These are phyloP conservation scores for Ramularia collo-cygni DNA, from an alignment of 2,329 filamentous ascomycete genomes.

Conservation along the genomic window DNA sequence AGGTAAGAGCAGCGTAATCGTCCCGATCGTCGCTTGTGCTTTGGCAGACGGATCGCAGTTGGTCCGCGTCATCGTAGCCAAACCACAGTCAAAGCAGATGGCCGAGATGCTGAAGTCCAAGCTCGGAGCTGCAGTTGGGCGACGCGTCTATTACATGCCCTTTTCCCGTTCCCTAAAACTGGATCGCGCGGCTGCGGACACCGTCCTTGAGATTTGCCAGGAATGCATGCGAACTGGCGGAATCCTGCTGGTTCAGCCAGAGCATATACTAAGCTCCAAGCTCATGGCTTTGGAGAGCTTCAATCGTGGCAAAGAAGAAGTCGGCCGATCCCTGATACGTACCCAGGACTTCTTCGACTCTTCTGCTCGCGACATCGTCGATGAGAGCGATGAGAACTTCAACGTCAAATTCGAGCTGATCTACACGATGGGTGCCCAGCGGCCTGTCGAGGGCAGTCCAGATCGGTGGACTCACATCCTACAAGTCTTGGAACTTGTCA, in stretches of 20 bases:
- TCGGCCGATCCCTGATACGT: slow-evolving; percentile 44
- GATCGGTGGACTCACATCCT: slow-evolving; percentile 35
- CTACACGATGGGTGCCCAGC: slow-evolving; percentile 39
- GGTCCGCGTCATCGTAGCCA: slow-evolving; percentile 50
- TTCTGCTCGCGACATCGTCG: slow-evolving; percentile 53
- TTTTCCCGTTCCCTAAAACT: slow-evolving; percentile 49
- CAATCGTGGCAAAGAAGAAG: slow-evolving; percentile 38
- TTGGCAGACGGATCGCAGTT: slow-evolving; percentile 39
- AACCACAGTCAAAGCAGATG: slow-evolving; percentile 51
- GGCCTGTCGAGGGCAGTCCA: slow-evolving; percentile 34
- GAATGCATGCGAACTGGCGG: slow-evolving; percentile 41
- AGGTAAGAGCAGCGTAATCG: slow-evolving; percentile 63
- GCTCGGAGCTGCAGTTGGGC: slow-evolving; percentile 50
- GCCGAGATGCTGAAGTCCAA: slow-evolving; percentile 49
- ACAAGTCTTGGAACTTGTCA: slow-evolving; percentile 30
- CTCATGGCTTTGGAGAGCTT: slow-evolving; percentile 54
- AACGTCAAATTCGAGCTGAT: slow-evolving; percentile 37
- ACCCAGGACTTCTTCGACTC: slow-evolving; percentile 46
- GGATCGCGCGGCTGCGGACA: slow-evolving; percentile 20
- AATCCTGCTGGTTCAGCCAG: slow-evolving; percentile 54
- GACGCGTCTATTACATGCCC: slow-evolving; percentile 50
- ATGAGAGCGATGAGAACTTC: slow-evolving; percentile 49
- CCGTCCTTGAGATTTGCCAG: slow-evolving; percentile 35
- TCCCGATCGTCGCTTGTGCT: slow-evolving; percentile 52
- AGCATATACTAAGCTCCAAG: slow-evolving; percentile 59